Evolutionary conservation across 371 early-diverging fungal species (phyloP), one percentile per base, ranked within the genome.

Genomic region (Apophysomyces trapeziformis): DNA sequence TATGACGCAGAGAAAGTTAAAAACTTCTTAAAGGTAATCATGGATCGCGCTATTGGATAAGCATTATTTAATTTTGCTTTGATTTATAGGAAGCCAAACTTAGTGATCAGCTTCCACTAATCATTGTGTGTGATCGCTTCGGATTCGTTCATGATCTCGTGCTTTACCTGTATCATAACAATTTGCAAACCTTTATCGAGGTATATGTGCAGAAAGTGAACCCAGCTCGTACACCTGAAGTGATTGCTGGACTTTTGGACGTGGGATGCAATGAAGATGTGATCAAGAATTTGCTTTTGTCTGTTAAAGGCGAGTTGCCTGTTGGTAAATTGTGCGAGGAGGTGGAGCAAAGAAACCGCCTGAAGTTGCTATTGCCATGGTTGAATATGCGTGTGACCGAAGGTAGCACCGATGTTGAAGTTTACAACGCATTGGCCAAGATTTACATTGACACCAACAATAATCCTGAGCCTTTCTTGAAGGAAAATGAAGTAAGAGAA

Each of bases 361-460:
- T 99, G 63, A 97, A 97, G 90, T 81, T 98, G 35, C 76, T 97
- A 38, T 84, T 95, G 58, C 96, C 96, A 38, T 98, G 94, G 93
- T 85, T 98, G 43, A 96, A 98, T 76, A 82, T 81, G 75, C 88
- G 89, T 72, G 88, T 93, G 47, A 90, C 92, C 75, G 93, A 95
- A 66, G 95, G 95, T 9, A 88, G 89, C 67, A 86, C 86, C 64
- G 98, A 97, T 70, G 78, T 90, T 4, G 92, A 90, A 54, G 90
- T 99, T 4, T 97, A 93, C 87, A 99, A 98, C 69, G 98, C 97
- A 11, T 82, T 99, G 59, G 99, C 97, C 70, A 99, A 98, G 89
- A 96, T 99, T 61, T 98, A 97, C 76, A 97, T 99, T 70, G 99
- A 98, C 78, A 96, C 94, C 79, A 99, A 98, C 89, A 95, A 95